These are phyloP conservation scores for Aureobasidium mangrovei DNA, from an alignment of 2,329 filamentous ascomycete species.

Conservation along the genomic window DNA sequence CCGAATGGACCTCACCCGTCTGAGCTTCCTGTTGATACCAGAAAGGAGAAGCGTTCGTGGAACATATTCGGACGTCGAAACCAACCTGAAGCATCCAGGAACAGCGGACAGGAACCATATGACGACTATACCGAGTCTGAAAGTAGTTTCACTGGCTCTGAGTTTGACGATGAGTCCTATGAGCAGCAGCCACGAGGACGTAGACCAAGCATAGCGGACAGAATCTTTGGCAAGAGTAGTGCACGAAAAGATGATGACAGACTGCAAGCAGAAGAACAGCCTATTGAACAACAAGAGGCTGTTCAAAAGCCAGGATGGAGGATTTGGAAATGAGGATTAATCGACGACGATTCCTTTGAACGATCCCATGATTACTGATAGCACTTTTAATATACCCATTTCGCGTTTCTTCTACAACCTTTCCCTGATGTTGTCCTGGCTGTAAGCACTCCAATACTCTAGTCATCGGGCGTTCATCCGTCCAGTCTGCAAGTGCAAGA, in stretches of 20 bases:
- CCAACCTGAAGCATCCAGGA: background rate
- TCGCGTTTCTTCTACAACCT: background rate
- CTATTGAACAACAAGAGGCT: conserved; percentile 19
- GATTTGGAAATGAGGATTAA: conserved; percentile 25
- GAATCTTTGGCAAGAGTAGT: conserved; percentile 22
- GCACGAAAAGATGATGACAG: background rate
- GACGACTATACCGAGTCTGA: conserved; percentile 18
- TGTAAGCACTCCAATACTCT: too few species aligned
- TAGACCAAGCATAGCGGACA: conserved; percentile 25
- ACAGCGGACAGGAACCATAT: background rate
- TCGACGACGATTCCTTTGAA: background rate
- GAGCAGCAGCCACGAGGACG: conserved; percentile 17
- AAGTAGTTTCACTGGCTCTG: conserved; percentile 21
- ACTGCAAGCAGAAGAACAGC: background rate
- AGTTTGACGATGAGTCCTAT: conserved; percentile 21
- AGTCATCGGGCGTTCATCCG: too few species aligned
- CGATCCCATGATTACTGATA: background rate
- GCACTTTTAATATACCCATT: background rate
- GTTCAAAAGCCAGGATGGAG: conserved; percentile 33
- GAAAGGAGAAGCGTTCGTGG: conserved; percentile 1
- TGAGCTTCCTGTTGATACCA: background rate
- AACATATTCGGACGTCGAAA: background rate
- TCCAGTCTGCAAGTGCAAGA: too few species aligned
- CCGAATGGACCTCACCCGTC: background rate
- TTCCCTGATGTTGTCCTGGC: too few species aligned